Conservation (phyloP, 305 asterid genomes). For the Fraxinus platypoda region DNA sequence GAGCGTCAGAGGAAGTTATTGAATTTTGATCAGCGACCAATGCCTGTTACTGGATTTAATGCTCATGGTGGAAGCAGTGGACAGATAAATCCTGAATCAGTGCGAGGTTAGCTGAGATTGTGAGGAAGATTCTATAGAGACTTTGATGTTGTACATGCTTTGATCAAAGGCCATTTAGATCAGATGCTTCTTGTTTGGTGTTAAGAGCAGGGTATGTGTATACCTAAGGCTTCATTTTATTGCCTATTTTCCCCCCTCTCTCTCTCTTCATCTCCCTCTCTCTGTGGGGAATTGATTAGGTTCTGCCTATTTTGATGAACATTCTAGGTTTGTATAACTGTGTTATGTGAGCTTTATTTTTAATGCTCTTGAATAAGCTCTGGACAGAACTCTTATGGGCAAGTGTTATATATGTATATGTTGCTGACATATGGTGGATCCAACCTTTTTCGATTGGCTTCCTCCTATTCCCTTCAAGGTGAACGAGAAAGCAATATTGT, state of each 20-base stretch:
- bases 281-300: neutral
- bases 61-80: constrained; percentile 42
- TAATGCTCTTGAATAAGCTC: constrained; percentile 36
- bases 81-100: constrained; percentile 43
- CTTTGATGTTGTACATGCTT: neutral
- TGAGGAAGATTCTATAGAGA: neutral
- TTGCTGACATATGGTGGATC: constrained; percentile 23
- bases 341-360: constrained; percentile 6
- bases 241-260: constrained; percentile 6
- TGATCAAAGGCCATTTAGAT: neutral
- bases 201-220: neutral
- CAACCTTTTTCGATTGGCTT: constrained; percentile 10
- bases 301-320: neutral
- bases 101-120: constrained; percentile 36
- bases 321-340: neutral
- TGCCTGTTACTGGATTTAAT: constrained; percentile 42
- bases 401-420: constrained; percentile 26
- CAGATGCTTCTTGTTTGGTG: neutral
- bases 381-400: constrained; percentile 28
- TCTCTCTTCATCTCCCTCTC: neutral
- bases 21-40: constrained; percentile 47
- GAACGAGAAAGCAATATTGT: neutral
- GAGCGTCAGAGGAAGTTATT: constrained; percentile 42
- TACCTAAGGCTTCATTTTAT: constrained; percentile 17
- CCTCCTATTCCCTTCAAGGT: constrained; percentile 17